Evolutionary conservation across 305 asterid species (phyloP), one percentile per base, ranked within the genome.

Genomic region (Caryopteris hybrid): DNA sequence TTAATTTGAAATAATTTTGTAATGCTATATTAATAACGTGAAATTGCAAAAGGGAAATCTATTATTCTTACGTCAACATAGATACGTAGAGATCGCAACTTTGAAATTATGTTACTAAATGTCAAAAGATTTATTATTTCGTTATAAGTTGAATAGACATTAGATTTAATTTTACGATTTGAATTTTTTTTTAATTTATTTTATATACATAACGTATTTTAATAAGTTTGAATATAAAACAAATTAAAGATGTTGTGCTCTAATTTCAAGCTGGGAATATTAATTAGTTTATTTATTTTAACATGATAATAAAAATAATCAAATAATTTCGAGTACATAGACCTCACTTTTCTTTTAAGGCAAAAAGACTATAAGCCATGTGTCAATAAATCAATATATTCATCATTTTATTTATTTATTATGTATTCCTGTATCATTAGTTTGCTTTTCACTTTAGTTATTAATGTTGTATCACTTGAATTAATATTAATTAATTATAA

Each of bases 21-120:
- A n/a, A n/a, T n/a, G n/a, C n/a, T n/a, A n/a, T n/a, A 25, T 25
- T 55, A 17, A 4, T 21, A 41, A 8, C 6, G 23, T 39, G 13
- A 39, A 60, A 59, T 5, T 5, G 36, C 3, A 52, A 34, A 38
- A 57, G 57, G 61, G 23, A 11, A 16, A 34, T 38, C n/a, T 42
- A 62, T 56, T 59, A 36, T 60, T 63, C 63, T 70, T 53, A 50
- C 13, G 52, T 55, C 55, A 71, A 48, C 62, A 72, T 72, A 65
- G 77, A 72, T 72, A 72, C 63, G 77, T 48, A 59, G 41, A 73
- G 63, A 59, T 66, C 48, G 23, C 57, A 13, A 42, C 63, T 51
- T 73, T 66, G 69, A 73, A 73, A 58, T 22, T 57, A 56, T 43
- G 62, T 54, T 65, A 66, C 69, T 66, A 52, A 42, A 66, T 57